These are phyloP conservation scores for Gossypium stocksii DNA, from an alignment of 345 rosid genomes.

Conservation along the genomic window DNA sequence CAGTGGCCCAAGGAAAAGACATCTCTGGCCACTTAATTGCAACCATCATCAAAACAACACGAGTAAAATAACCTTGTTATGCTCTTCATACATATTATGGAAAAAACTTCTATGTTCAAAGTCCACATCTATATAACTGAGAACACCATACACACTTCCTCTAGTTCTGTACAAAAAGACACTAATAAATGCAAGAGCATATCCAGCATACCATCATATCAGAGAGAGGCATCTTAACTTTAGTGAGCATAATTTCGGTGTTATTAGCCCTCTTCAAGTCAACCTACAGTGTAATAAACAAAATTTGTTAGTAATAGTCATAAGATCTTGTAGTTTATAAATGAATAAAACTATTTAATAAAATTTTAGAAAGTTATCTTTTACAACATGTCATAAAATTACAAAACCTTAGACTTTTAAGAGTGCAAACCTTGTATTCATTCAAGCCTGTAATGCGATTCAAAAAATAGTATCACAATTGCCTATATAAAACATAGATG, in stretches of 20 bases:
- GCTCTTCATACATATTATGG: background rate
- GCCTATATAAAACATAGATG: background rate
- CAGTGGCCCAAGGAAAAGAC: too few relatives aligned
- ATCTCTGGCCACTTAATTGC: too few relatives aligned
- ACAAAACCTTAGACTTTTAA: background rate
- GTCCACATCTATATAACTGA: background rate
- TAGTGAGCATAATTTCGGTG: conserved; percentile 99
- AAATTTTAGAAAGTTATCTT: too few relatives aligned
- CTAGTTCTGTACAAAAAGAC: background rate
- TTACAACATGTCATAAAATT: too few relatives aligned
- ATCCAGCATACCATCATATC: conserved; percentile 92
- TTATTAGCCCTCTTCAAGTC: conserved; percentile 96
- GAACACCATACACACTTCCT: background rate
- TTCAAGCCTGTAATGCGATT: background rate
- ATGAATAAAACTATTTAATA: too few relatives aligned
- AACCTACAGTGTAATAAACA: conserved; percentile 44
- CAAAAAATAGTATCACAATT: background rate
- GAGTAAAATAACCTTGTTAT: too few relatives aligned
- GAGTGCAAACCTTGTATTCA: background rate
- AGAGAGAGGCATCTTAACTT: conserved; percentile 97
- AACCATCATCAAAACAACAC: too few relatives aligned
- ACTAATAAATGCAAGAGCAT: conserved; percentile 2
- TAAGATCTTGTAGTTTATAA: too few relatives aligned
- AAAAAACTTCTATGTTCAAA: background rate
- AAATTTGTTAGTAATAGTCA: conserved; percentile 6